Conservation (phyloP, 2,329 filamentous ascomycete species). For the Amauroascus verrucosus region DNA sequence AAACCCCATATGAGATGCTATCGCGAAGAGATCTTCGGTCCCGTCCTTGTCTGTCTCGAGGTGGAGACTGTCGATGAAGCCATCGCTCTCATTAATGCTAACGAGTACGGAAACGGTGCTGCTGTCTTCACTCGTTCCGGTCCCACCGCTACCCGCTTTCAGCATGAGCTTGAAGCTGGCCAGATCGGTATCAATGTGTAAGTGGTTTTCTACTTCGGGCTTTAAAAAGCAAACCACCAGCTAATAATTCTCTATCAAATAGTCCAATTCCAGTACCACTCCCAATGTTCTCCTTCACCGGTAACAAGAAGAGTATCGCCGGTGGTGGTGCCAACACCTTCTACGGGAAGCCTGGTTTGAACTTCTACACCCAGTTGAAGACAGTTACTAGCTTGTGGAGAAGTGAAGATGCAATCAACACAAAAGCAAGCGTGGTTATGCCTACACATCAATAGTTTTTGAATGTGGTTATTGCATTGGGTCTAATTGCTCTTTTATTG, state of each 20-base stretch:
- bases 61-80: slow-evolving; percentile 52
- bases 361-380: slow-evolving; percentile 96
- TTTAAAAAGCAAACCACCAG: neutral
- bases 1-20: slow-evolving; percentile 58
- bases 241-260: neutral
- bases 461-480: neutral
- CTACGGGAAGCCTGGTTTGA: slow-evolving; percentile 83
- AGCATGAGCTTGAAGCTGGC: slow-evolving; percentile 55
- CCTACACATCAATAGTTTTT: slow-evolving; percentile 47
- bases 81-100: slow-evolving; percentile 54
- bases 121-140: slow-evolving; percentile 56
- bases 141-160: slow-evolving; percentile 51
- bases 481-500: neutral
- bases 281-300: slow-evolving; percentile 55
- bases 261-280: slow-evolving; percentile 51
- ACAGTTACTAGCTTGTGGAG: slow-evolving; percentile 92
- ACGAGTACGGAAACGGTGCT: slow-evolving; percentile 58
- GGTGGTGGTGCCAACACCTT: slow-evolving; percentile 89
- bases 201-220: neutral
- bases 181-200: slow-evolving; percentile 56
- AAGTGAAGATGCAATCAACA: slow-evolving; percentile 70
- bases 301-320: slow-evolving; percentile 80
- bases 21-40: slow-evolving; percentile 57
- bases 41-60: slow-evolving; percentile 54
- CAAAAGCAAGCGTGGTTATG: slow-evolving; percentile 83